Percentiles rank a stretch among this genome's conserved stretches.
Evolutionary conservation across 495 filamentous ascomycete genomes (phyloP).

Genomic region (Viridothelium virens): DNA sequence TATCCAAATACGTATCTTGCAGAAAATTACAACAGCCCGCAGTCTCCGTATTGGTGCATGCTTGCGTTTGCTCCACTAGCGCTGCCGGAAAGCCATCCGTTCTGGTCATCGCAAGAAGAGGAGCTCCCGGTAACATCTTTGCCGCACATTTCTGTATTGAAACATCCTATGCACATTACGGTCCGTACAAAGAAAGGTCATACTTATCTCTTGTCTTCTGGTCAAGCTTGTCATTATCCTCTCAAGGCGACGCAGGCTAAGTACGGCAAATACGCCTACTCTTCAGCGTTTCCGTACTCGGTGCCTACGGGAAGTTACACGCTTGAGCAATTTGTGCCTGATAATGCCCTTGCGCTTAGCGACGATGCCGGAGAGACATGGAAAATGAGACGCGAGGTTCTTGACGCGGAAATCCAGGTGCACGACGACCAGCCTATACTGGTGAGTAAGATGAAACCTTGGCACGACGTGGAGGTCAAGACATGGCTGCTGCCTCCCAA

Average conservation of each 20-base stretch:
- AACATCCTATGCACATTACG: constrained; percentile 62
- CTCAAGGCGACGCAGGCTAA: constrained; percentile 74
- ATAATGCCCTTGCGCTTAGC: constrained; percentile 65
- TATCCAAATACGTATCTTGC: constrained; percentile 74
- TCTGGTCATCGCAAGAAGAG: constrained; percentile 62
- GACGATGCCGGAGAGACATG: constrained; percentile 73
- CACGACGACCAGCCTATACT: constrained; percentile 47
- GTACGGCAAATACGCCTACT: constrained; percentile 73
- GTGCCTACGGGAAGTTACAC: constrained; percentile 68
- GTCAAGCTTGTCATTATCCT: constrained; percentile 71
- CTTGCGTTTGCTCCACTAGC: constrained; percentile 66
- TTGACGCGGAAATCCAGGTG: constrained; percentile 49
- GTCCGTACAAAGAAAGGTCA: constrained; percentile 50
- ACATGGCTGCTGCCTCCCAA: constrained; percentile 57
- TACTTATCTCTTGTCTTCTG: constrained; percentile 64
- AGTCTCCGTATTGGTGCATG: constrained; percentile 67
- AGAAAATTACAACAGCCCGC: constrained; percentile 76
- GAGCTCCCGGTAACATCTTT: constrained; percentile 50
- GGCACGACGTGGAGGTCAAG: constrained; percentile 53
- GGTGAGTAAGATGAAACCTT: constrained; percentile 60
- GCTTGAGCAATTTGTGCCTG: constrained; percentile 66
- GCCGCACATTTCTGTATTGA: constrained; percentile 47
- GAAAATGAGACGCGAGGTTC: constrained; percentile 59
- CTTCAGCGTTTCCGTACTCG: constrained; percentile 64
- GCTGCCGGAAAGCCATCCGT: constrained; percentile 58